Evolutionary conservation across 129 eudicot species (phyloP), one percentile per base, ranked within the genome.

Genomic region (Pittosporum tobira): DNA sequence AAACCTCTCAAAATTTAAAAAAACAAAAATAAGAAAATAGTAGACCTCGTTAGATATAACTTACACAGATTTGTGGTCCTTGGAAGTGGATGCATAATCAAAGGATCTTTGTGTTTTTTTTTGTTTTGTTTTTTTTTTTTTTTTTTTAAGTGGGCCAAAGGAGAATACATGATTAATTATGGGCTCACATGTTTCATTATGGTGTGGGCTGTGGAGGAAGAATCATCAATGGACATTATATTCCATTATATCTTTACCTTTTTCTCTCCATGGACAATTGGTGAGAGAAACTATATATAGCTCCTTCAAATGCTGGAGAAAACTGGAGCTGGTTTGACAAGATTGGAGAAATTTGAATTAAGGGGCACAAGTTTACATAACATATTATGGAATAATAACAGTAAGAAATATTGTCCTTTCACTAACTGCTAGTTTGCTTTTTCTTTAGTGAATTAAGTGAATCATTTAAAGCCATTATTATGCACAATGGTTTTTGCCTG

Each of bases 221-320:
- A 23, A 54, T 54, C 59, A 28, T 25, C 11, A 10, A 6, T 12
- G 2, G 7, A 14, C 6, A 36, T 54, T 28, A 14, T 24, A 16
- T 54, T 54, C 18, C 9, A 16, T 54, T 11, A 27, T 6, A 8
- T 3, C 19, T 28, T 53, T 53, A 0, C n/a, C 20, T 53, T 5
- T 2, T 2, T 15, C 27, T 28, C 0, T 25, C 1, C 9, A 1
- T 15, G 15, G 26, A 53, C 44, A 45, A 57, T 63, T 66, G 73
- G 60, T 67, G 61, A 59, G 66, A 44, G 34, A n/a, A n/a, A n/a
- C n/a, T n/a, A 59, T 66, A 38, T 64, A 56, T 57, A 57, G 54
- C n/a, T 60, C 63, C 65, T 65, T 65, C 46, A 59, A 72, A 54
- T 69, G 61, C 54, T 28, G 55, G 46, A 57, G 13, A 34, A 34